Base-by-base conservation (phyloP, 73 alveolate species). In the Tetrahymena elliotti region DNA sequence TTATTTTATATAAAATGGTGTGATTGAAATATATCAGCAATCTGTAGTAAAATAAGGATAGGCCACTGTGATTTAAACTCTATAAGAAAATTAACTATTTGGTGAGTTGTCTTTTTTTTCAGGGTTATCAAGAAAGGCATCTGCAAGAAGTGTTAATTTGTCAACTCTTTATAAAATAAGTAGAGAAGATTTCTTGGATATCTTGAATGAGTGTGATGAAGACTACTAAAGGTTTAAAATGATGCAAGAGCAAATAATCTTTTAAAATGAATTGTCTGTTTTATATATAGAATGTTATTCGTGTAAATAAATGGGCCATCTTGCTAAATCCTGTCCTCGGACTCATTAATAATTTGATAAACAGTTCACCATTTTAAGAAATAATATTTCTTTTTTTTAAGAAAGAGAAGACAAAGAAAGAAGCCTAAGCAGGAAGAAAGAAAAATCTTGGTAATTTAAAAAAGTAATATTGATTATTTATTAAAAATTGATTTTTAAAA, bases 81-180 rank as follows among this genome's bases (percentile, higher is more conserved):
- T 94, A 93, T 24, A 83, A 24, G 38, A 82, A 3, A 93, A 93
- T 36, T 83, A 94, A n/a, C 18, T 52, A 40, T 94, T 94, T 84
- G 96, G 96, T 22, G 96, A 94, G 15, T 38, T 27, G 34, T 84
- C 96, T 6, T 94, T 94, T 33, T 38, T 83, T 35, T 83, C 96
- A 84, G 96, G 96, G 18, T 34, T 53, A 36, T 83, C 94, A 94
- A 94, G 96, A 33, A 82, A 84, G 38, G 96, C 96, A 0, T 83
- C 96, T 31, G 96, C 96, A 24, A 33, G 68, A 83, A 38, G 94
- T 8, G 54, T 84, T n/a, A 84, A 35, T 12, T 11, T 37, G 3
- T 84, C 82, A 9, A 84, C 93, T 8, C 11, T 84, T 1, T 84
- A 37, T 12, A 24, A 33, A n/a, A 84, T 84, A 37, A 38, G 35